phyloP scores from a whole-genome alignment of 2,329 filamentous ascomycete species.

The Meredithiella fracta region DNA sequence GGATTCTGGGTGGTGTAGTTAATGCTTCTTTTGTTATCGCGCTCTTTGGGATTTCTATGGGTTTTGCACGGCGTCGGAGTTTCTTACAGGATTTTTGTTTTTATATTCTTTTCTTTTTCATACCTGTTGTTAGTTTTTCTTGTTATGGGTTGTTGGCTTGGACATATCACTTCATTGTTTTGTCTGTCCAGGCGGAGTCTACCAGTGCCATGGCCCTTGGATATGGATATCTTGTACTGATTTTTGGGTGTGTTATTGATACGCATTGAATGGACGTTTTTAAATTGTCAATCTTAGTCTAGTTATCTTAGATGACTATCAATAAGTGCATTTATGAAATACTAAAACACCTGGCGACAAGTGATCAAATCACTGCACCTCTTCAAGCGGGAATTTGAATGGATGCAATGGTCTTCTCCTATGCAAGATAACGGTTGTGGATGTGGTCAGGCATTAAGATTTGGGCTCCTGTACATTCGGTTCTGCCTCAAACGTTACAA shows the following conservation, averaged over 20 bases:
- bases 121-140: constrained; percentile 6
- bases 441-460: too few relatives aligned
- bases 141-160: constrained; percentile 5
- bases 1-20: constrained; percentile 8
- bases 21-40: constrained; percentile 14
- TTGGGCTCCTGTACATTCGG: not conserved
- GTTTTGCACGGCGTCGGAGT: constrained; percentile 15
- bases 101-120: constrained; percentile 10
- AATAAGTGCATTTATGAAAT: not conserved
- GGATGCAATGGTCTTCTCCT: too few relatives aligned
- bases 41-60: constrained; percentile 10
- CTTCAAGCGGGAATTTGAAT: too few relatives aligned
- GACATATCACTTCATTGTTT: constrained; percentile 1
- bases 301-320: not conserved
- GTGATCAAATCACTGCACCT: too few relatives aligned
- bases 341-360: too few relatives aligned
- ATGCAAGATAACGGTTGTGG: not conserved
- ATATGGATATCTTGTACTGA: not conserved
- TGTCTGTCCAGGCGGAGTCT: not conserved
- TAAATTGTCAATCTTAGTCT: not conserved
- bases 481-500: not conserved
- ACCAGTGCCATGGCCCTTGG: not conserved
- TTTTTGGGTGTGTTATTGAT: not conserved
- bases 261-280: constrained; percentile 2
- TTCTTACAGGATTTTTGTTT: constrained; percentile 14